Base-by-base conservation (phyloP, 495 filamentous ascomycete species). In the Pyrenula massariospora region DNA sequence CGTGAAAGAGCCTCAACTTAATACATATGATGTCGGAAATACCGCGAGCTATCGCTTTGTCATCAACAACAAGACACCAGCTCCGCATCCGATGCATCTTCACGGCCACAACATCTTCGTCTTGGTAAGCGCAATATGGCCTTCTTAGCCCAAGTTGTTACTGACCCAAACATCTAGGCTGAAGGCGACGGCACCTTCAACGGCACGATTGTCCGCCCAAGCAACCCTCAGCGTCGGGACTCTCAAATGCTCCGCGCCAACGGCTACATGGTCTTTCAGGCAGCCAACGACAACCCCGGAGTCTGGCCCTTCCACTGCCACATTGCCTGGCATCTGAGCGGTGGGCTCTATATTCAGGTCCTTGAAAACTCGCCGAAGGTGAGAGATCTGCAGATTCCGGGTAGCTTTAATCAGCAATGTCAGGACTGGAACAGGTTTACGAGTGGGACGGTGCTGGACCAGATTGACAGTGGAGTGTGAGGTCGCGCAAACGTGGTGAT, bases 61-160 rank as follows among this genome's bases (percentile, higher is more conserved):
- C 22, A 63, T 95, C 8, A 93, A 93, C 78, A 95, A 93, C 65
- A 63, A 76, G 12, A 87, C 91, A 60, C 63, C 77, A 0, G 86
- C 86, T 50, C 80, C 76, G 19, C 89, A 95, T 65, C 90, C 90
- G 0, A 93, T 93, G 77, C 88, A 95, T 73, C 73, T 94, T 1
- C 89, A 95, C 75, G 90, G 89, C 1, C 90, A 94, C 70, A 78
- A 82, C 57, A 93, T 91, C 73, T 89, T 93, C 63, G 70, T 89
- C 3, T 65, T 89, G 36, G 69, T 71, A 23, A 80, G 85, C 0
- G 58, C 48, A 15, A 5, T 8, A 42, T 5, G 31, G 15, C 15
- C 15, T 15, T 42, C 15, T 42, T 42, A 8, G 31, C 25, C 70
- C 73, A 62, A 15, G 72, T 70, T 22, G 70, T 82, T 1, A 59